Conservation (phyloP, 2,329 filamentous ascomycete genomes). For the Aspergillus sp. region DNA sequence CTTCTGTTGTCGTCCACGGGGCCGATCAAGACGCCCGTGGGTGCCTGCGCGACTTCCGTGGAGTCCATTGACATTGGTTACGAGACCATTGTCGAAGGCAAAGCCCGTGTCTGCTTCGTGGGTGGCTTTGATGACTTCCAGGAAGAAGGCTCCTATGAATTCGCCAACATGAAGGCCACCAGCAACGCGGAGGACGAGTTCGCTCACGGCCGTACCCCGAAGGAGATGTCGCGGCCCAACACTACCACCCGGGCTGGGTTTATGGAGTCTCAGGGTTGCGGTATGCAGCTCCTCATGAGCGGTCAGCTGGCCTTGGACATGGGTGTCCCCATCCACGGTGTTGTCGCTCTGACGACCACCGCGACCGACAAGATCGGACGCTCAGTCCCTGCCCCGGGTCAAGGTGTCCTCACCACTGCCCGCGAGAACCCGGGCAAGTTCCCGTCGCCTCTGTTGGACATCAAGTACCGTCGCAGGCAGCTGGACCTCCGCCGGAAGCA, state of each 20-base stretch:
- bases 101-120: slow-evolving; percentile 93
- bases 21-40: slow-evolving; percentile 96
- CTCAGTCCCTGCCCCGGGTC: slow-evolving; percentile 89
- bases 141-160: slow-evolving; percentile 98
- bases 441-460: slow-evolving; percentile 90
- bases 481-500: slow-evolving; percentile 88
- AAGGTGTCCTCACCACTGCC: slow-evolving; percentile 92
- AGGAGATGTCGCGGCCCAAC: slow-evolving; percentile 95
- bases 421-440: slow-evolving; percentile 86
- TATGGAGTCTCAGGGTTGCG: slow-evolving; percentile 98
- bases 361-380: slow-evolving; percentile 99
- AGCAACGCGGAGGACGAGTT: slow-evolving; percentile 97
- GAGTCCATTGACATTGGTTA: slow-evolving; percentile 97
- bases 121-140: slow-evolving; percentile 99
- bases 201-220: slow-evolving; percentile 84
- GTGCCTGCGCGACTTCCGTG: slow-evolving; percentile 92
- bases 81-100: slow-evolving; percentile 96
- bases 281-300: slow-evolving; percentile 98
- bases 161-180: slow-evolving; percentile 99
- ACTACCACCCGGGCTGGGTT: slow-evolving; percentile 96
- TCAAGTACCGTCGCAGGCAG: slow-evolving; percentile 93
- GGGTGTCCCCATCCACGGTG: slow-evolving; percentile 95
- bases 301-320: slow-evolving; percentile 93
- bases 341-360: slow-evolving; percentile 86
- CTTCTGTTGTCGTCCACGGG: slow-evolving; percentile 91